phyloP scores from a whole-genome alignment of 2,329 filamentous ascomycete species.

The Apiospora rasikravindrae region DNA sequence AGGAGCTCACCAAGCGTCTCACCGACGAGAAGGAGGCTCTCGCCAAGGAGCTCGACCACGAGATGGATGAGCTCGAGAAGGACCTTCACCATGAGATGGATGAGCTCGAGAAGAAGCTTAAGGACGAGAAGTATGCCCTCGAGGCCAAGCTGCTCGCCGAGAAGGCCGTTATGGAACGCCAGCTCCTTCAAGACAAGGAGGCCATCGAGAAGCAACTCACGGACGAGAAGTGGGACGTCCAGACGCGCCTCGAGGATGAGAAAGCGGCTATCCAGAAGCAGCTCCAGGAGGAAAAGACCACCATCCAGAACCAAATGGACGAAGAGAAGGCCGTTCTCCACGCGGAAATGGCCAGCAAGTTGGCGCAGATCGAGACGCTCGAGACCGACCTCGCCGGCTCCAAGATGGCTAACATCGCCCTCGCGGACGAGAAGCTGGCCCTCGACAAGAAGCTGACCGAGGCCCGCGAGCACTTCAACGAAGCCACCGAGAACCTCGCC shows the following conservation, averaged over 20 bases:
- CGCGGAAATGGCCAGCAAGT: conserved; percentile 34
- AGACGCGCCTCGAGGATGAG: conserved; percentile 31
- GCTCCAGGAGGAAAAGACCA: conserved; percentile 25
- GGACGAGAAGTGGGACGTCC: conserved; percentile 34
- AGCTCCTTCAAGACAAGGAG: conserved; percentile 28
- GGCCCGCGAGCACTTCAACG: background rate
- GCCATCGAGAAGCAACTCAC: conserved; percentile 29
- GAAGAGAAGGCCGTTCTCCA: conserved; percentile 25
- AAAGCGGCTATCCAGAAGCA: conserved; percentile 35
- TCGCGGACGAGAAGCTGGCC: conserved; percentile 15
- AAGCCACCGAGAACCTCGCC: background rate
- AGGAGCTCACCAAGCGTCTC: conserved; percentile 14
- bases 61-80: conserved; percentile 35
- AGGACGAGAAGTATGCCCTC: conserved; percentile 26
- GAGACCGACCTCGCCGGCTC: conserved; percentile 21
- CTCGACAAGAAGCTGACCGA: conserved; percentile 17
- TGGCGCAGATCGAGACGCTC: conserved; percentile 31
- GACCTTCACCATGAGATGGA: conserved; percentile 26
- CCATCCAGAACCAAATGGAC: conserved; percentile 28
- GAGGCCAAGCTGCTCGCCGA: conserved; percentile 27
- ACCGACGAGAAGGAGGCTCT: conserved; percentile 22
- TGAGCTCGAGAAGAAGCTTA: background rate
- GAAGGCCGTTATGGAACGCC: conserved; percentile 21
- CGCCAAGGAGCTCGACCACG: conserved; percentile 30
- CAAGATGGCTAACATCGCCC: conserved; percentile 16